These are phyloP conservation scores for Pseudonitzschia pungens DNA, from an alignment of 108 stramenopile species.

Conservation along the genomic window DNA sequence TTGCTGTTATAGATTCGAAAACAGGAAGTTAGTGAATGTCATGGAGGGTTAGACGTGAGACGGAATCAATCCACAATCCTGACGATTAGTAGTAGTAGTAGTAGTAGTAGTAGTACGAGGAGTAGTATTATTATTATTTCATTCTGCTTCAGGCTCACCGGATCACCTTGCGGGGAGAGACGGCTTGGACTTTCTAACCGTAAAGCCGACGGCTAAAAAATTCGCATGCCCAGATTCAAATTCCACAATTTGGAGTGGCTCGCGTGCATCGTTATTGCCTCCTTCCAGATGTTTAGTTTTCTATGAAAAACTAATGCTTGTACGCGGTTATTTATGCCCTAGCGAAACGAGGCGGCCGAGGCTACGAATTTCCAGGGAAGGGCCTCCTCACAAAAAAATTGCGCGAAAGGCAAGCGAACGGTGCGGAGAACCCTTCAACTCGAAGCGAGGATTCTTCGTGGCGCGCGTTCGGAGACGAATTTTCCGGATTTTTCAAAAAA, in stretches of 20 bases:
- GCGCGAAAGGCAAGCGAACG: not conserved
- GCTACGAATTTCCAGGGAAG: not conserved
- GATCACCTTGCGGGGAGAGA: too few relatives aligned
- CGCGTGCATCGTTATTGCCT: not conserved
- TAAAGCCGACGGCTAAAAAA: not conserved
- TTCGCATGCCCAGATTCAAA: conserved; percentile 12
- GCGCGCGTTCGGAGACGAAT: not conserved
- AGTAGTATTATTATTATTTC: too few relatives aligned
- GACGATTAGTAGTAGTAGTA: too few relatives aligned
- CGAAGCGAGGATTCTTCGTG: not conserved
- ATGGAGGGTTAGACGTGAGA: not conserved
- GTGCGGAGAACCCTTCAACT: not conserved
- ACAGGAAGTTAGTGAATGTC: too few relatives aligned
- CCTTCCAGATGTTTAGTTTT: not conserved
- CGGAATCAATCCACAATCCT: not conserved
- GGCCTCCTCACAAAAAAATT: conserved; percentile 4
- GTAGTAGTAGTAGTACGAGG: too few relatives aligned
- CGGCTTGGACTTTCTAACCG: not conserved
- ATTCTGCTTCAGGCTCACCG: too few relatives aligned
- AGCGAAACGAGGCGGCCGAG: conserved; percentile 4
- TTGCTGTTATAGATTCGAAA: too few relatives aligned
- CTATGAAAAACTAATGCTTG: not conserved
- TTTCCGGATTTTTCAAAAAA: not conserved
- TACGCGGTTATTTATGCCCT: not conserved
- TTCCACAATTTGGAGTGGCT: not conserved